These are phyloP conservation scores for Madurella fahalii DNA, from an alignment of 2,329 filamentous ascomycete genomes.

Conservation along the genomic window DNA sequence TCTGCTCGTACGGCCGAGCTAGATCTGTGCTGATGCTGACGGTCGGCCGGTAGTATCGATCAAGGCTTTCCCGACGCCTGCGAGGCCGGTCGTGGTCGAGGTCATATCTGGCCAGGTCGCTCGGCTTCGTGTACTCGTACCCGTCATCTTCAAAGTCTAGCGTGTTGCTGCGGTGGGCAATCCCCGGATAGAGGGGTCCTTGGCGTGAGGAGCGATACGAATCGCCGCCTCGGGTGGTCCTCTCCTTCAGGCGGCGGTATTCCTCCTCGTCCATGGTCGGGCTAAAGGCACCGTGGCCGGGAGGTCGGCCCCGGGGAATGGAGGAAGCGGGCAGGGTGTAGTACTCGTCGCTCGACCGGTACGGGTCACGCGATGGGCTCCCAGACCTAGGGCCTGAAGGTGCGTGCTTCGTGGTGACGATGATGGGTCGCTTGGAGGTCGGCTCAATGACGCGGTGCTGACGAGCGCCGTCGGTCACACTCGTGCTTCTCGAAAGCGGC, in stretches of 20 bases:
- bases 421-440: slow-evolving; percentile 48
- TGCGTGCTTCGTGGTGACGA: slow-evolving; percentile 52
- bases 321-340: slow-evolving; percentile 58
- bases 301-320: slow-evolving; percentile 45
- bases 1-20: slow-evolving; percentile 38
- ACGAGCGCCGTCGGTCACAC: slow-evolving; percentile 43
- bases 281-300: slow-evolving; percentile 41
- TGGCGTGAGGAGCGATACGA: slow-evolving; percentile 46
- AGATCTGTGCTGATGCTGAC: slow-evolving; percentile 49
- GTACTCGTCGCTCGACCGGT: slow-evolving; percentile 52
- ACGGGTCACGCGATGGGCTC: slow-evolving; percentile 51
- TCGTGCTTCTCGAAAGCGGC: slow-evolving; percentile 43
- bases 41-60: slow-evolving; percentile 54
- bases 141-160: slow-evolving; percentile 56
- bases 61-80: slow-evolving; percentile 51
- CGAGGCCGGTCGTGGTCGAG: slow-evolving; percentile 48
- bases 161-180: slow-evolving; percentile 41
- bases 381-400: slow-evolving; percentile 33
- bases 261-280: slow-evolving; percentile 50
- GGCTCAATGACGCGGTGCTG: slow-evolving; percentile 51
- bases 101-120: slow-evolving; percentile 59
- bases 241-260: slow-evolving; percentile 46
- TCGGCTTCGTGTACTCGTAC: slow-evolving; percentile 61
- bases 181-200: slow-evolving; percentile 42
- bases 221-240: slow-evolving; percentile 40